Evolutionary conservation across 1,284 basidiomycete species (phyloP).

Genomic region (Malassezia furfur): DNA sequence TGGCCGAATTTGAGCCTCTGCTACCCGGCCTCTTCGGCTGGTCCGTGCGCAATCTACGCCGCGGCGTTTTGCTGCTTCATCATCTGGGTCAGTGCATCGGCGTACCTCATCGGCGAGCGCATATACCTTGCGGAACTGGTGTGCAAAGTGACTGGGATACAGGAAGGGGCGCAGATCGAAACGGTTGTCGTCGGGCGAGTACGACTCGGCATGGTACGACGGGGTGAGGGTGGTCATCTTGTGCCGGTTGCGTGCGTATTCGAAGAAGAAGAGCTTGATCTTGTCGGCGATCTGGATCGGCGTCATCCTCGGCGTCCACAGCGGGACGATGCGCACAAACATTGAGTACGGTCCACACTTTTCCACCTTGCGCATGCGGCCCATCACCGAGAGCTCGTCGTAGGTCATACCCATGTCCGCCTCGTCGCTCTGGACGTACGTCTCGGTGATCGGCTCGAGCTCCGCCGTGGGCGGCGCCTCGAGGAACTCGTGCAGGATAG

Average conservation of each 20-base stretch:
- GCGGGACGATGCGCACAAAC: constrained; percentile 83
- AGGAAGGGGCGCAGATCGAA: constrained; percentile 94
- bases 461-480: constrained; percentile 89
- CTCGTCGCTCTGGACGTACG: constrained; percentile 91
- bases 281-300: constrained; percentile 75
- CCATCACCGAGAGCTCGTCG: constrained; percentile 87
- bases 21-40: too few species aligned
- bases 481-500: constrained; percentile 71
- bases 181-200: constrained; percentile 95
- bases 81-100: too few species aligned
- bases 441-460: constrained; percentile 85
- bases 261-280: constrained; percentile 94
- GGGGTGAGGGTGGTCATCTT: constrained; percentile 99
- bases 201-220: constrained; percentile 89
- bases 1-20: too few species aligned
- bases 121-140: constrained; percentile 93
- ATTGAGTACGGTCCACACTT: constrained; percentile 95
- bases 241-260: constrained; percentile 89
- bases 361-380: constrained; percentile 83
- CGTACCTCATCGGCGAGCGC: constrained; percentile 53
- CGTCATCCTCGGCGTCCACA: constrained; percentile 61
- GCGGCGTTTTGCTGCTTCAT: too few species aligned
- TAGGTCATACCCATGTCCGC: constrained; percentile 93
- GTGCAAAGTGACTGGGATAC: constrained; percentile 84
- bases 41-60: too few species aligned